A percentile compares a stretch with the other conserved stretches of the same genome.
phyloP scores from a whole-genome alignment of 208 protist genomes.

The Herpetomonas tarakana region DNA sequence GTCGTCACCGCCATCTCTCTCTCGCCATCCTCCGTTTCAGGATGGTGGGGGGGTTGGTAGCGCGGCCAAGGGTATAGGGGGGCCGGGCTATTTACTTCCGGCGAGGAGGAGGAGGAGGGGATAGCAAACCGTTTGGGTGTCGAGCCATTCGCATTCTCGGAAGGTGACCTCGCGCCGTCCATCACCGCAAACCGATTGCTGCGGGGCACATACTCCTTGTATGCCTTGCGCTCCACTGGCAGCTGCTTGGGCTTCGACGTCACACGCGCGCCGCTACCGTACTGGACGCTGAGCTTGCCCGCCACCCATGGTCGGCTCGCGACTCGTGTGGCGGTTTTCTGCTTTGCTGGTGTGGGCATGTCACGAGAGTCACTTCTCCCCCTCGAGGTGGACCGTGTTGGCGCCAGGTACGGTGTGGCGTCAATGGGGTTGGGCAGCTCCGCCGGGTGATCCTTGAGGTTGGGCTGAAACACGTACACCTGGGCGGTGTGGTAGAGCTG shows the following conservation, averaged over 20 bases:
- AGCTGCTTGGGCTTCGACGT: not conserved
- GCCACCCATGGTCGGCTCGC: not conserved
- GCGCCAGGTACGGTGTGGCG: constrained; percentile 11
- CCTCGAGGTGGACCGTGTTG: too few species aligned
- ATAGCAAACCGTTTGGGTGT: not conserved
- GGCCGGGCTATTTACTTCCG: too few species aligned
- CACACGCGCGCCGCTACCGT: not conserved
- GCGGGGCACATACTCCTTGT: not conserved
- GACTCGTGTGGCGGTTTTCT: not conserved
- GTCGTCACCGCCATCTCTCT: too few species aligned
- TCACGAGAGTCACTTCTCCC: too few species aligned
- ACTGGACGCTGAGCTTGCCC: not conserved
- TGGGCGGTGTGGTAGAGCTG: constrained; percentile 60
- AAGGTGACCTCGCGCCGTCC: not conserved
- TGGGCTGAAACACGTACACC: constrained; percentile 69
- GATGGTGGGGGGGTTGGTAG: too few species aligned
- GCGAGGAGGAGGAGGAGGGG: too few species aligned
- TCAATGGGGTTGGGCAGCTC: constrained; percentile 48
- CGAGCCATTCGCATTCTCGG: not conserved
- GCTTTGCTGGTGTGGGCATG: too few species aligned
- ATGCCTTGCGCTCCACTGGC: not conserved
- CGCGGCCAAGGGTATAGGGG: too few species aligned
- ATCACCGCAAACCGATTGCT: not conserved
- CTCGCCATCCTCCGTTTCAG: too few species aligned
- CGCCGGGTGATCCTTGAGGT: constrained; percentile 28